Percentiles rank a stretch among this genome's conserved stretches.
Conservation (phyloP, 371 early-diverging fungal species). For the Mucor saturninus region DNA sequence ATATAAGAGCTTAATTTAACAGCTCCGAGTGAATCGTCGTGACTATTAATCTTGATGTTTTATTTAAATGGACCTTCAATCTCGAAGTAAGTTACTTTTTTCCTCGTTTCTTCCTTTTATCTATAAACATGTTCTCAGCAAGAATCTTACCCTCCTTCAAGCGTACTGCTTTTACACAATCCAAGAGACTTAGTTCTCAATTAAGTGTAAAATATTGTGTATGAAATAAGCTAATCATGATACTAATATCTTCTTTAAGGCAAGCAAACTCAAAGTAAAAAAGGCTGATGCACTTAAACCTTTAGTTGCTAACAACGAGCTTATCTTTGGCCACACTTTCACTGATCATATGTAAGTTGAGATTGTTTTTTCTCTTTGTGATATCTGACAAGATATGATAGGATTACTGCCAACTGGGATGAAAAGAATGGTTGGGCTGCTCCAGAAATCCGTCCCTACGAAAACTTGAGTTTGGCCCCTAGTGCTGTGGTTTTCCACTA, state of each 20-base stretch:
- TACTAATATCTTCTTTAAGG: slow-evolving; percentile 30
- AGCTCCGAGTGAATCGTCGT: slow-evolving; percentile 22
- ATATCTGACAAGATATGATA: slow-evolving; percentile 1
- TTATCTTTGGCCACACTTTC: slow-evolving; percentile 90
- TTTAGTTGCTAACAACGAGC: slow-evolving; percentile 74
- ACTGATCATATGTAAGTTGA: slow-evolving; percentile 89
- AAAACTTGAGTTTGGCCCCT: slow-evolving; percentile 81
- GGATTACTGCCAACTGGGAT: slow-evolving; percentile 79
- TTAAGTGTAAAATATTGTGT: slow-evolving; percentile 24
- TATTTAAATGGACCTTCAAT: slow-evolving; percentile 5
- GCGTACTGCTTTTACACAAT: slow-evolving; percentile 14
- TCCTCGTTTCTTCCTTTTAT: neutral
- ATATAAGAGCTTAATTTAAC: neutral
- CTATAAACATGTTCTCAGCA: slow-evolving; percentile 20
- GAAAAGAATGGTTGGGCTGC: slow-evolving; percentile 78
- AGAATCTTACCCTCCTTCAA: slow-evolving; percentile 16
- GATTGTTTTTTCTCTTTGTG: neutral
- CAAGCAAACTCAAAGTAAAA: slow-evolving; percentile 51
- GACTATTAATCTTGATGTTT: slow-evolving; percentile 8
- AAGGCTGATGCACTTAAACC: slow-evolving; percentile 58
- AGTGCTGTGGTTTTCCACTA: slow-evolving; percentile 94
- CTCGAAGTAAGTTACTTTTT: neutral
- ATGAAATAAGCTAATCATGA: neutral
- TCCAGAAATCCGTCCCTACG: slow-evolving; percentile 82
- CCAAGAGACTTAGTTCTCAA: slow-evolving; percentile 28